Evolutionary conservation across 768 basidiomycete species (phyloP), one percentile per base, ranked within the genome.

Genomic region (Tulasnella sp.): DNA sequence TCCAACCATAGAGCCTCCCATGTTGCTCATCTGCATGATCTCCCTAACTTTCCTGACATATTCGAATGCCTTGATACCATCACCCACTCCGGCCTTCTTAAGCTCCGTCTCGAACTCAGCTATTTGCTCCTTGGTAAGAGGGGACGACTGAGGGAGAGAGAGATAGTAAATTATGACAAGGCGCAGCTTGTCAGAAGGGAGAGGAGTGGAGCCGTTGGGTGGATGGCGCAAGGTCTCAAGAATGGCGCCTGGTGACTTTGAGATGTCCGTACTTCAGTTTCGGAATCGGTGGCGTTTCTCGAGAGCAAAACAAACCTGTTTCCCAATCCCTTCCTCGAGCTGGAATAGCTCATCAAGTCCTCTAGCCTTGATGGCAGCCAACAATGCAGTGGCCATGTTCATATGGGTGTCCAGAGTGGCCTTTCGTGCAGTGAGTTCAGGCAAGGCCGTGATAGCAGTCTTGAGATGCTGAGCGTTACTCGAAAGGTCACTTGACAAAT

Each of bases 341-440:
- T 96, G 96, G 87, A 98, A 99, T n/a, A 99, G 89, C 84, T 97
- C 97, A 85, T 99, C 98, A 44, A 99, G 89, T 4, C 95, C 96
- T 48, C 98, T 91, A 80, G 92, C 92, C 87, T 98, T 98, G 88
- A 99, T 98, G 50, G 98, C 93, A 85, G 97, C 96, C 41, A 99
- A 88, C 46, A 46, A 46, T 14, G 46, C 46, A 46, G 46, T 46
- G 46, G 46, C 46, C 46, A 46, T 46, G 46, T 46, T 46, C 46
- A 46, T 46, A 20, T 99, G 98, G 3, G 97, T 96, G 85, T 99
- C 98, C 37, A 99, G 90, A 1, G 95, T 97, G 44, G 96, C 95
- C 84, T 99, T 99, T 60, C 98, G 91, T 4, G 98, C 96, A 5
- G 97, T 99, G 75, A 99, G 88, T 85, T 99, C 98, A 1, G 98